Evolutionary conservation across 495 filamentous ascomycete genomes (phyloP), one percentile per base, ranked within the genome.

Genomic region (Rhypophila decipiens): DNA sequence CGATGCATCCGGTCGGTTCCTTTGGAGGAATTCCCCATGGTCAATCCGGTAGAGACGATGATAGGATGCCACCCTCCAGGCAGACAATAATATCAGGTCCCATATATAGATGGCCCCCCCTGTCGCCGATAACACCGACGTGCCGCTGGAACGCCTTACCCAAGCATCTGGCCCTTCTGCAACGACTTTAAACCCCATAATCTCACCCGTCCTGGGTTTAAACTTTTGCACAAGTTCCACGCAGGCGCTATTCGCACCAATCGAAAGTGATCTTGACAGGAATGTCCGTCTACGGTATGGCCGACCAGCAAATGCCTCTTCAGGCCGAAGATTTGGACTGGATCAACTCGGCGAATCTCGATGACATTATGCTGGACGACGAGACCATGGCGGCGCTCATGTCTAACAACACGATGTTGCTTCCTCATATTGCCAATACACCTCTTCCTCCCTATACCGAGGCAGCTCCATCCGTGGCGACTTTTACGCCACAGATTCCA

Each of bases 191-290:
- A n/a, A n/a, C n/a, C n/a, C n/a, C n/a, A n/a, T n/a, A n/a, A n/a
- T n/a, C n/a, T n/a, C n/a, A n/a, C n/a, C n/a, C n/a, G n/a, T n/a
- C n/a, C n/a, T n/a, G n/a, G n/a, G n/a, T n/a, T n/a, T 31, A 39
- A 39, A 17, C 5, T 39, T 17, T 39, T 39, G 18, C 36, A 44
- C 24, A 44, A 44, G 42, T 44, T 44, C 42, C 42, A 20, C 42
- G 42, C 42, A 39, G 11, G 9, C 36, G 9, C 27, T 7, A 7
- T 13, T 31, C 27, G 13, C 27, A 13, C 7, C 27, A 31, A 7
- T 13, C 13, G 27, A 13, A 31, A 31, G 13, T 13, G 27, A 31
- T 31, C 27, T 13, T 13, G 7, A 31, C 27, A 7, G 13, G 7
- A 7, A 7, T 31, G 7, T 13, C 27, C 27, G 27, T 13, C 27